A percentile compares a stretch with the other conserved stretches of the same genome.
Conservation (phyloP, 129 eudicot species). For the Deinandra increscens region DNA sequence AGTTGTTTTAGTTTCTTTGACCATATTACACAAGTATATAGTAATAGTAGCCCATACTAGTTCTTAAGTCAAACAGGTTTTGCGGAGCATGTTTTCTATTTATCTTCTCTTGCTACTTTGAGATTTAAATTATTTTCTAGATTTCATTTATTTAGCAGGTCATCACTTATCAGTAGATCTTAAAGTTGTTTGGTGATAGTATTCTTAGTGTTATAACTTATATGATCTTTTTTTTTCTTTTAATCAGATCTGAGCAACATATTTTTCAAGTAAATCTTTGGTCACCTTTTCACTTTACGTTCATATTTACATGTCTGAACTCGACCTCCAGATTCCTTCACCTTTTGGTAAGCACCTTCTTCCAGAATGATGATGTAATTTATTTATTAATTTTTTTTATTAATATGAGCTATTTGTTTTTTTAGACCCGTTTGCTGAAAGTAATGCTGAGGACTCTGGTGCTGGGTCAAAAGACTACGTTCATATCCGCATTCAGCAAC, state of each 20-base stretch:
- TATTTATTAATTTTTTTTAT: background rate
- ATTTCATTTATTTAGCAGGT: too few relatives aligned
- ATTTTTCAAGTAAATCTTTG: constrained; percentile 13
- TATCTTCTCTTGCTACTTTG: background rate
- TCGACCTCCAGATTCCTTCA: constrained; percentile 76
- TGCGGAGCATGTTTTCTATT: background rate
- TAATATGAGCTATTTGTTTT: background rate
- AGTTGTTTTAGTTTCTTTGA: background rate
- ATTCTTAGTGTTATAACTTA: background rate
- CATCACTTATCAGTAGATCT: background rate
- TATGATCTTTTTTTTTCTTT: background rate
- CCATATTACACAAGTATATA: too few relatives aligned
- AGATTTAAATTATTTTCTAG: background rate
- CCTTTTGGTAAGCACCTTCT: constrained; percentile 67
- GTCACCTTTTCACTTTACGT: constrained; percentile 23
- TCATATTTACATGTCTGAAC: constrained; percentile 91
- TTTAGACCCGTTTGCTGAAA: constrained; percentile 2
- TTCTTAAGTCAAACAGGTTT: too few relatives aligned
- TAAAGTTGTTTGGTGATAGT: too few relatives aligned
- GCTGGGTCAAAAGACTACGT: constrained; percentile 1
- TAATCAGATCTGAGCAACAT: constrained; percentile 59
- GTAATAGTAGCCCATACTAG: too few relatives aligned
- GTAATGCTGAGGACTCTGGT: background rate
- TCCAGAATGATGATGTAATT: background rate
- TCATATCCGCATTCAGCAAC: constrained; percentile 2